Conservation (phyloP, 2,329 filamentous ascomycete genomes). For the Aureobasidium sp. region DNA sequence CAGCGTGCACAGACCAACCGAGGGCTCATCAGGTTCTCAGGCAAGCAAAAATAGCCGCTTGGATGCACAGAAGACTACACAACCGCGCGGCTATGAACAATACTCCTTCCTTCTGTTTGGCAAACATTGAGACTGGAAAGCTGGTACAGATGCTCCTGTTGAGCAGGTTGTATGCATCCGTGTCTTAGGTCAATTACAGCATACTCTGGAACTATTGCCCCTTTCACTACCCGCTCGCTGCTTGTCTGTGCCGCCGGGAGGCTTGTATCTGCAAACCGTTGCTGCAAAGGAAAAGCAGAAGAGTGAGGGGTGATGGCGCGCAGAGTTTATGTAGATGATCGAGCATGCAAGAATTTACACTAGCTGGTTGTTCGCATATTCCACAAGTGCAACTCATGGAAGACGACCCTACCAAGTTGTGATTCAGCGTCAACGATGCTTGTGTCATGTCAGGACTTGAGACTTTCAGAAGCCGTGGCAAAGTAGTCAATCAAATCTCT, state of each 20-base stretch:
- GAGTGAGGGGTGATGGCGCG: not conserved
- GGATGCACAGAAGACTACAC: not conserved
- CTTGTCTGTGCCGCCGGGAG: not conserved
- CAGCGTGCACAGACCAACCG: not conserved
- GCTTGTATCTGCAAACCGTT: not conserved
- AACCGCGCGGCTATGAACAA: not conserved
- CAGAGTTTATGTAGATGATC: not conserved
- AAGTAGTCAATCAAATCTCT: not conserved
- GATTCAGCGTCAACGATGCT: too few species aligned
- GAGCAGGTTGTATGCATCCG: not conserved
- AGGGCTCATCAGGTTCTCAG: not conserved
- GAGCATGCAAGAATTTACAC: not conserved
- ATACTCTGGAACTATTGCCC: constrained; percentile 5
- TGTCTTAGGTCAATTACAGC: not conserved
- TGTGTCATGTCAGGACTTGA: not conserved
- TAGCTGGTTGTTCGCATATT: not conserved
- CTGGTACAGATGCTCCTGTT: not conserved
- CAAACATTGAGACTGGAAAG: not conserved
- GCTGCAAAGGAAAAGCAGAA: not conserved
- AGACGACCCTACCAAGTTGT: too few species aligned
- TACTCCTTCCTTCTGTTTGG: not conserved
- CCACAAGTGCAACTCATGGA: not conserved
- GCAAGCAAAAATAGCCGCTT: not conserved
- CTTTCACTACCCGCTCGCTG: not conserved
- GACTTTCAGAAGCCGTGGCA: not conserved